Percentiles rank a stretch among this genome's conserved stretches.
These are phyloP conservation scores for Erysimum cheiri DNA, from an alignment of 441 rosid genomes.

Conservation along the genomic window DNA sequence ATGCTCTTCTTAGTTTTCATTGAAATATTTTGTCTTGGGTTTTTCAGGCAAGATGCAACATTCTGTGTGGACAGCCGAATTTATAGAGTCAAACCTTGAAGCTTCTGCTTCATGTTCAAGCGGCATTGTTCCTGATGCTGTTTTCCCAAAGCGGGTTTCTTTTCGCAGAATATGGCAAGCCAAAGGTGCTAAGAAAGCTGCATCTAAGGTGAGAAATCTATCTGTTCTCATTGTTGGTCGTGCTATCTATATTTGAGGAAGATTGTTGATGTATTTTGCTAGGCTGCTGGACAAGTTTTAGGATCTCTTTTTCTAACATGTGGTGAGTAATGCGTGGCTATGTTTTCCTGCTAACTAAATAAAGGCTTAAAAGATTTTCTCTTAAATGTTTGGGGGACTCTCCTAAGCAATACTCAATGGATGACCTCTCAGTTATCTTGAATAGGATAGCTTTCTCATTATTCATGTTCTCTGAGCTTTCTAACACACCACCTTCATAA, in stretches of 20 bases:
- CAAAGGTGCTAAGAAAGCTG: constrained; percentile 88
- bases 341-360: constrained; percentile 15
- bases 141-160: constrained; percentile 64
- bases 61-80: constrained; percentile 90
- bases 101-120: constrained; percentile 50
- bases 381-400: background rate
- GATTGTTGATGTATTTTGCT: constrained; percentile 25
- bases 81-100: constrained; percentile 62
- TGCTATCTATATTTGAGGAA: constrained; percentile 28
- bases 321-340: constrained; percentile 10
- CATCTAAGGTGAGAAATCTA: constrained; percentile 67
- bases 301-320: constrained; percentile 36
- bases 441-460: constrained; percentile 21
- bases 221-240: constrained; percentile 36
- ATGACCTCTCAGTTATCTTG: constrained; percentile 21
- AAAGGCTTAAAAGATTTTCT: constrained; percentile 7
- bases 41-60: constrained; percentile 93
- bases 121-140: constrained; percentile 59
- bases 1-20: constrained; percentile 28
- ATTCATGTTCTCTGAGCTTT: constrained; percentile 14
- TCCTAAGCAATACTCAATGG: constrained; percentile 8
- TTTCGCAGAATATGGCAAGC: constrained; percentile 97
- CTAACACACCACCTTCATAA: constrained; percentile 8
- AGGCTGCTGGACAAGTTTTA: constrained; percentile 35
- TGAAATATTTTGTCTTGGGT: constrained; percentile 35